Evolutionary conservation across 768 basidiomycete species (phyloP).

Genomic region (Amanita jacksonii): DNA sequence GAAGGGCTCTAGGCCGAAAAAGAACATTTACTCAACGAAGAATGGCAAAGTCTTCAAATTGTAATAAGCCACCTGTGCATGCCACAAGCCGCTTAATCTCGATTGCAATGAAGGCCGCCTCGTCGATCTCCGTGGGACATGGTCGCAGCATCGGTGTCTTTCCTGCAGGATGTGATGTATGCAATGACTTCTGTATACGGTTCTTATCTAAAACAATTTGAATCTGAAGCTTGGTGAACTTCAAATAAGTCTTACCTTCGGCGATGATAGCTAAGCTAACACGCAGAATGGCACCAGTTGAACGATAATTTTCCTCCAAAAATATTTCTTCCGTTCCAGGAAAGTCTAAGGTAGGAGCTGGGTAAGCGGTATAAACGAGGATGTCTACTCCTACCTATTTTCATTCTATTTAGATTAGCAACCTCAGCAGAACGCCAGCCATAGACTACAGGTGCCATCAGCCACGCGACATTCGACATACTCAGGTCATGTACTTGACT

Average conservation of each 20-base stretch:
- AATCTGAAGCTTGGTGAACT: neutral
- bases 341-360: slow-evolving; percentile 42
- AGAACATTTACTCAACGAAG: slow-evolving; percentile 41
- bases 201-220: slow-evolving; percentile 43
- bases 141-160: slow-evolving; percentile 46
- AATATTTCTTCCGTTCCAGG: slow-evolving; percentile 54
- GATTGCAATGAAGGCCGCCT: slow-evolving; percentile 61
- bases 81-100: slow-evolving; percentile 78
- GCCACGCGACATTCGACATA: neutral
- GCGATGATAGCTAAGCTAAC: slow-evolving; percentile 71
- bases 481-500: slow-evolving; percentile 46
- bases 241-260: slow-evolving; percentile 44
- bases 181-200: slow-evolving; percentile 66
- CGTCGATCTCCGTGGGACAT: slow-evolving; percentile 46
- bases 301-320: slow-evolving; percentile 83
- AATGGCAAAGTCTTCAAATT: slow-evolving; percentile 74
- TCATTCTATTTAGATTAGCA: slow-evolving; percentile 67
- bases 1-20: neutral
- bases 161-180: slow-evolving; percentile 58
- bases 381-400: slow-evolving; percentile 30
- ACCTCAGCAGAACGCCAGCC: slow-evolving; percentile 83
- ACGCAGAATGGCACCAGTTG: slow-evolving; percentile 65
- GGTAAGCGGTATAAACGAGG: neutral
- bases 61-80: slow-evolving; percentile 58
- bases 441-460: slow-evolving; percentile 40